Evolutionary conservation across 768 basidiomycete species (phyloP), one percentile per base, ranked within the genome.

Genomic region (Ephemerocybe angulata): DNA sequence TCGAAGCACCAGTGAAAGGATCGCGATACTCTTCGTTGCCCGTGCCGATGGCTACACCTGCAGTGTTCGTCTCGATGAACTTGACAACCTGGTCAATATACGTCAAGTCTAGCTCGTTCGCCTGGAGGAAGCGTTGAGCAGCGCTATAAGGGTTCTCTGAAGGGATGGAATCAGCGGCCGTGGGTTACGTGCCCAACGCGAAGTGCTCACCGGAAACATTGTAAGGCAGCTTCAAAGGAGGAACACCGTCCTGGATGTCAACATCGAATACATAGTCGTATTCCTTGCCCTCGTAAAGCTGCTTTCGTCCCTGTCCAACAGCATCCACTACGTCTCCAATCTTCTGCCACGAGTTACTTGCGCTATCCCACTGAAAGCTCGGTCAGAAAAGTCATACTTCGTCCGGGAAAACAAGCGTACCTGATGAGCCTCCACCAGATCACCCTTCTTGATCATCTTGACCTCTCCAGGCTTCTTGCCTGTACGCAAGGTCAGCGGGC

Each of bases 191-290:
- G 22, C 29, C 49, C 38, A 33, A 38, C 35, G 27, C 30, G 24
- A 15, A 21, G 24, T 37, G 67, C 80, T 53, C 58, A 90, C 94
- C 95, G 42, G 84, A 81, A 24, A 82, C 84, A 67, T 98, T 98
- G 69, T 91, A 98, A 0, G 96, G 96, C 21, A 99, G 78, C 65
- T 98, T 98, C 59, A 98, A 76, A 6, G 95, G 87, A 11, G 96
- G 95, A 15, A 83, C 85, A 2, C 94, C 95, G 56, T 97, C 96
- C 64, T 92, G 81, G 25, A 98, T 87, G 64, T 98, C 97, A 31
- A 99, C 95, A 65, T 97, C 95, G 64, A 98, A 98, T n/a, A 99
- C 96, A 64, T 97, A 97, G 71, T 99, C 97, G 65, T 95, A 99
- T 71, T 98, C 96, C 65, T 87, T 87, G 17, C 97, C 97, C 62